Percentiles rank a stretch among this genome's conserved stretches.
Evolutionary conservation across 2,329 filamentous ascomycete species (phyloP).

Genomic region (Penicillium sclerotiorum): DNA sequence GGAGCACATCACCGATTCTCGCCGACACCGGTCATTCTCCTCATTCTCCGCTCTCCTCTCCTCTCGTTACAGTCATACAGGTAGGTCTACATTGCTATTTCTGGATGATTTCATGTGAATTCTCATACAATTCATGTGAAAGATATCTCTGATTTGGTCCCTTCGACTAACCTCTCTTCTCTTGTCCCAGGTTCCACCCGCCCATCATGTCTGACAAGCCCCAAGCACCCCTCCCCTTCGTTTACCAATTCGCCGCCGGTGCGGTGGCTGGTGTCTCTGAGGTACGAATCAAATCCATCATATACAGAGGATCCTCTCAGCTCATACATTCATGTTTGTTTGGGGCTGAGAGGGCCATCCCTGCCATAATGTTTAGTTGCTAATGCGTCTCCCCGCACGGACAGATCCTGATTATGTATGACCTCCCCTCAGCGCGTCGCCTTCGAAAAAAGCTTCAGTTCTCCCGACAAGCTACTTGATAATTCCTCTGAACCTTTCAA

Average conservation of each 20-base stretch:
- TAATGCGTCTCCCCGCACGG: conserved; percentile 25
- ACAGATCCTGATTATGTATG: conserved; percentile 35
- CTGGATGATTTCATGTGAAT: not conserved
- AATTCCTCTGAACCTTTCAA: not conserved
- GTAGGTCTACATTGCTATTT: conserved; percentile 2
- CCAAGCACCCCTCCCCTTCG: conserved; percentile 80
- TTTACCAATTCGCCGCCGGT: conserved; percentile 94
- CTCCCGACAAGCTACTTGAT: too few relatives aligned
- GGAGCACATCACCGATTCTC: conserved; percentile 21
- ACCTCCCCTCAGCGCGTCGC: not conserved
- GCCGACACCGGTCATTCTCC: conserved; percentile 23
- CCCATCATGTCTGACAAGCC: conserved; percentile 61
- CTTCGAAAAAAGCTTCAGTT: not conserved
- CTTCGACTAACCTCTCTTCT: not conserved
- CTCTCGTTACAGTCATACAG: conserved; percentile 3
- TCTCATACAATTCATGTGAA: too few relatives aligned
- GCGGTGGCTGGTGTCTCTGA: conserved; percentile 98
- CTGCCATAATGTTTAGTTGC: conserved; percentile 7
- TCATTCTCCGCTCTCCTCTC: conserved; percentile 16
- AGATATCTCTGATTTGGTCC: not conserved
- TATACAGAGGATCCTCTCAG: not conserved
- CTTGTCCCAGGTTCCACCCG: conserved; percentile 15
- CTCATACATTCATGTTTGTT: not conserved
- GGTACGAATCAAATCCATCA: conserved; percentile 55
- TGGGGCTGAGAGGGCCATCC: too few relatives aligned